These are phyloP conservation scores for Amanita inopinata DNA, from an alignment of 768 basidiomycete genomes.

Conservation along the genomic window DNA sequence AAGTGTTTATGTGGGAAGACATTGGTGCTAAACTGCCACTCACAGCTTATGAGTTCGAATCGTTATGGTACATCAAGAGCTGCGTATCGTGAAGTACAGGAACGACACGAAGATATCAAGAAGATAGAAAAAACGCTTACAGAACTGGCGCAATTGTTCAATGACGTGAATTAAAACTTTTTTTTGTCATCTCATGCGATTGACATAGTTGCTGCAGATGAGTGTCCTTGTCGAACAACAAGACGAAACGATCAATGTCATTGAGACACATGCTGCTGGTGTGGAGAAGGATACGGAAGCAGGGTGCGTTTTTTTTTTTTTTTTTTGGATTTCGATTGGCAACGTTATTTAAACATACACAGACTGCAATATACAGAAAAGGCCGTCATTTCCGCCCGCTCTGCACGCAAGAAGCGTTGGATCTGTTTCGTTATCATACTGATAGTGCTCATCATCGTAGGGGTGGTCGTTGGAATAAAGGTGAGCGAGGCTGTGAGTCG, in stretches of 20 bases:
- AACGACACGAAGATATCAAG: constrained; percentile 91
- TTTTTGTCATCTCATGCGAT: background rate
- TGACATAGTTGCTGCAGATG: constrained; percentile 46
- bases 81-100: constrained; percentile 95
- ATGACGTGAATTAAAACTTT: constrained; percentile 55
- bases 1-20: background rate
- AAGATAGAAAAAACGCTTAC: constrained; percentile 89
- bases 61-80: constrained; percentile 85
- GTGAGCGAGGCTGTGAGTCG: constrained; percentile 35
- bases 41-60: constrained; percentile 78
- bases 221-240: constrained; percentile 92
- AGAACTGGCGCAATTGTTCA: constrained; percentile 92
- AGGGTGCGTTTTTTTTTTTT: constrained; percentile 44
- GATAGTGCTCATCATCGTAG: constrained; percentile 57
- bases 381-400: constrained; percentile 77
- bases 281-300: constrained; percentile 81
- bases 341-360: constrained; percentile 9
- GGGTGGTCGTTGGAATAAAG: constrained; percentile 51
- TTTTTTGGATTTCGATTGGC: background rate
- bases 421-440: constrained; percentile 81
- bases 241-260: constrained; percentile 75
- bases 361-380: constrained; percentile 80
- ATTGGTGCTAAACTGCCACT: constrained; percentile 8
- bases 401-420: constrained; percentile 94
- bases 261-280: constrained; percentile 65